These are phyloP conservation scores for Monascus ruber DNA, from an alignment of 2,329 filamentous ascomycete genomes.

Conservation along the genomic window DNA sequence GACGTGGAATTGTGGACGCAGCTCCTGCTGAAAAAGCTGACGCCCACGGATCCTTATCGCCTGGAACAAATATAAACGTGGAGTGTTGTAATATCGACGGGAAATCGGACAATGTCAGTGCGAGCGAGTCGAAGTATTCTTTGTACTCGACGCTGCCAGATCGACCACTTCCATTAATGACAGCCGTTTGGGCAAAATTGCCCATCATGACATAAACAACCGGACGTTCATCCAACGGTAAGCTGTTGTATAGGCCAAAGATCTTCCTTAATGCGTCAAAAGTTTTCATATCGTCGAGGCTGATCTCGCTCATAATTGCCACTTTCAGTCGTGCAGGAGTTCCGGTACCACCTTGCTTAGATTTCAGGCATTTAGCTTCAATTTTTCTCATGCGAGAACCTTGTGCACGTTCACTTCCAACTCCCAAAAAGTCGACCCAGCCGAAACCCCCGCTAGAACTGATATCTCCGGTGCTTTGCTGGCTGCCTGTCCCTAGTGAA, in stretches of 20 bases:
- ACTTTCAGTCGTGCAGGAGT: conserved; percentile 39
- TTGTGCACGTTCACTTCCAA: conserved; percentile 76
- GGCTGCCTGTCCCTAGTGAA: conserved; percentile 60
- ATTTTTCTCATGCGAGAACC: conserved; percentile 74
- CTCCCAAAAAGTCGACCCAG: conserved; percentile 92
- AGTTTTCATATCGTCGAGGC: conserved; percentile 73
- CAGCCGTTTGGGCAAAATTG: conserved; percentile 58
- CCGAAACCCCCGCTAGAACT: conserved; percentile 69
- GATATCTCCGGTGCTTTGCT: conserved; percentile 20
- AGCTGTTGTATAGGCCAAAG: conserved; percentile 58
- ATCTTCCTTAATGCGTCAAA: conserved; percentile 72
- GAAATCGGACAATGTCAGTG: conserved; percentile 71
- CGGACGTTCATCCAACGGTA: conserved; percentile 55
- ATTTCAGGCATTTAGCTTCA: conserved; percentile 54
- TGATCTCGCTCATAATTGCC: conserved; percentile 74
- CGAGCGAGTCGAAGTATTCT: conserved; percentile 84
- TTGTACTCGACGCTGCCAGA: conserved; percentile 91
- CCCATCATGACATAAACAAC: conserved; percentile 74
- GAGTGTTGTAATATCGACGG: conserved; percentile 65
- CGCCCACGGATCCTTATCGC: conserved; percentile 95
- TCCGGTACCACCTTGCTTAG: conserved; percentile 12
- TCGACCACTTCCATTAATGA: conserved; percentile 54
- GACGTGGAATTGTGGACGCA: conserved; percentile 35
- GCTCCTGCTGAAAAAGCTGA: conserved; percentile 57
- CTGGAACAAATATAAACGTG: conserved; percentile 86